A percentile compares a stretch with the other conserved stretches of the same genome.
Evolutionary conservation across 805 yeast genomes (phyloP).

Genomic region (Ogataea pilisensis): DNA sequence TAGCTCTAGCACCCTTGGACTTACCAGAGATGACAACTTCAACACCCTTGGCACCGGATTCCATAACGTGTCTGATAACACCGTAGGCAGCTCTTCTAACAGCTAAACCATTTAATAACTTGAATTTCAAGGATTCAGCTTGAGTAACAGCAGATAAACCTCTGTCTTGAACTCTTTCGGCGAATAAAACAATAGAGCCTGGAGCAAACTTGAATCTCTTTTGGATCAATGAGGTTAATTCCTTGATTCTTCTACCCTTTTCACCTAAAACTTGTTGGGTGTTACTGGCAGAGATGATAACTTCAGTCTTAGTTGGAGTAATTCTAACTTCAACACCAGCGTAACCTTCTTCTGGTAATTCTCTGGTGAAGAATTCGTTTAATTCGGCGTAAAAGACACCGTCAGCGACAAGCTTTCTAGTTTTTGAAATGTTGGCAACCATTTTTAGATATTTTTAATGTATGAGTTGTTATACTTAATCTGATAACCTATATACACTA

Average conservation of each 20-base stretch:
- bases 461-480: too few species aligned
- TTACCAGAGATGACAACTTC: conserved; percentile 99
- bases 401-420: conserved; percentile 99
- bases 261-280: conserved; percentile 98
- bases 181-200: conserved; percentile 90
- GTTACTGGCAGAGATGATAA: conserved; percentile 98
- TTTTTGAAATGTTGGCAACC: conserved; percentile 73
- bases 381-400: conserved; percentile 99
- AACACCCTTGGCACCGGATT: conserved; percentile 99
- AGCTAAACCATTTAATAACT: conserved; percentile 97
- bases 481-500: too few species aligned
- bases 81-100: conserved; percentile 99
- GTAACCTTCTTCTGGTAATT: conserved; percentile 99
- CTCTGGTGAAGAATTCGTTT: conserved; percentile 99
- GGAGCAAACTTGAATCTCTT: conserved; percentile 97
- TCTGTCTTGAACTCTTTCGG: conserved; percentile 99
- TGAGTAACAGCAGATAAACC: conserved; percentile 99
- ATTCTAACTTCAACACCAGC: conserved; percentile 99
- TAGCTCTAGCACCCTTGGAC: conserved; percentile 99
- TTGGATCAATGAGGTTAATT: conserved; percentile 94
- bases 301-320: conserved; percentile 97
- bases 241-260: conserved; percentile 99
- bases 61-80: conserved; percentile 99
- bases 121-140: conserved; percentile 98
- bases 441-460: too few species aligned